These are phyloP conservation scores for Radiomyces spectabilis DNA, from an alignment of 192 early-diverging fungal species.

Conservation along the genomic window DNA sequence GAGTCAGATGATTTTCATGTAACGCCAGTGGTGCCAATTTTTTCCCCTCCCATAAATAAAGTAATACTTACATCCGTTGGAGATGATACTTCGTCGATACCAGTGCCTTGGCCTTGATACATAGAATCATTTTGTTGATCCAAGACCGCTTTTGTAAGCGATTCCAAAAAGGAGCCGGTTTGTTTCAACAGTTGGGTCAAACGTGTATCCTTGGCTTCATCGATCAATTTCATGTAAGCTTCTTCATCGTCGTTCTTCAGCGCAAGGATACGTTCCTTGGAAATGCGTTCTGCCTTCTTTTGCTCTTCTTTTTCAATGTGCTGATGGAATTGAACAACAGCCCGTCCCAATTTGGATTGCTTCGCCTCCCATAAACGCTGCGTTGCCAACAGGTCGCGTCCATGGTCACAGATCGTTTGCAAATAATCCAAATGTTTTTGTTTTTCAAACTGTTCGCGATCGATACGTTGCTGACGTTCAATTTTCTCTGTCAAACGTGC, in stretches of 20 bases:
- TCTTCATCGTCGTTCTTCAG: conserved; percentile 97
- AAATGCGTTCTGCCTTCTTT: conserved; percentile 74
- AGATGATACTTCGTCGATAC: too few relatives aligned
- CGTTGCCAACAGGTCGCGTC: conserved; percentile 56
- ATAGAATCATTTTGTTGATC: conserved; percentile 66
- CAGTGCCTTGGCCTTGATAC: conserved; percentile 32
- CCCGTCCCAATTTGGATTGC: conserved; percentile 65
- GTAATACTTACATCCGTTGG: too few relatives aligned
- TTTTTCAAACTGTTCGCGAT: conserved; percentile 80
- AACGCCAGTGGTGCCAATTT: too few relatives aligned
- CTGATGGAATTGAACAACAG: conserved; percentile 69
- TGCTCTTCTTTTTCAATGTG: conserved; percentile 92
- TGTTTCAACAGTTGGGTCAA: conserved; percentile 87
- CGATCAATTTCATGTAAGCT: conserved; percentile 91
- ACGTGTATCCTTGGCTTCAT: conserved; percentile 94
- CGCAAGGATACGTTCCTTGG: conserved; percentile 93
- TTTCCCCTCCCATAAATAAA: too few relatives aligned
- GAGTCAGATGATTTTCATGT: background rate
- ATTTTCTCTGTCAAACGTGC: conserved; percentile 83
- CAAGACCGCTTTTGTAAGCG: conserved; percentile 78
- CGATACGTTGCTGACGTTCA: conserved; percentile 81
- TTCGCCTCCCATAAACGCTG: conserved; percentile 64
- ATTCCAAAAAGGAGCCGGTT: conserved; percentile 79
- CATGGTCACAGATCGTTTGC: conserved; percentile 65
- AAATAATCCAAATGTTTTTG: conserved; percentile 81